These are phyloP conservation scores for Aciculosporium take DNA, from an alignment of 2,329 filamentous ascomycete species.

Conservation along the genomic window DNA sequence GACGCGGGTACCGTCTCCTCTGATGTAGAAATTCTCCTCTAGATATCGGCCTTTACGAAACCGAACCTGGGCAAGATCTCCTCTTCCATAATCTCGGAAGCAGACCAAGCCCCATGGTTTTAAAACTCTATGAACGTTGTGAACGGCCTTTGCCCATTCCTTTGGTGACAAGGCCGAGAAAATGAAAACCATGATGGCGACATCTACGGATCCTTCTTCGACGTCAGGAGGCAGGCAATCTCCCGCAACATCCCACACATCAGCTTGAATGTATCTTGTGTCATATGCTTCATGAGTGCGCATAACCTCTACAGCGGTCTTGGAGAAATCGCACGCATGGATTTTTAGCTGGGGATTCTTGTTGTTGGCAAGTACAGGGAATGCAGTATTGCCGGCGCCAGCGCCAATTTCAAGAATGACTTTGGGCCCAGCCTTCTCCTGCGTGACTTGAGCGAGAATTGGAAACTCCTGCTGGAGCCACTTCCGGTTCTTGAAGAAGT, in stretches of 20 bases:
- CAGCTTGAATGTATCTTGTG: slow-evolving; percentile 58
- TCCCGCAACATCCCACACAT: slow-evolving; percentile 84
- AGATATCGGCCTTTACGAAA: slow-evolving; percentile 93
- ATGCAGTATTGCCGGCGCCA: slow-evolving; percentile 91
- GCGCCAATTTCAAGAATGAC: slow-evolving; percentile 83
- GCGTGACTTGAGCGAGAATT: slow-evolving; percentile 61
- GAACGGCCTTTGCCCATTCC: slow-evolving; percentile 73
- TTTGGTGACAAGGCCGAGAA: slow-evolving; percentile 78
- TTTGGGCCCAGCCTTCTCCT: slow-evolving; percentile 51
- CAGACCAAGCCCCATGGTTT: slow-evolving; percentile 89
- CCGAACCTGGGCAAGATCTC: slow-evolving; percentile 87
- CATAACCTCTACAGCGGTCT: slow-evolving; percentile 89
- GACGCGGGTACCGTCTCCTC: slow-evolving; percentile 87
- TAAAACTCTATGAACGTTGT: slow-evolving; percentile 67
- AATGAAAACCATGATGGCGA: slow-evolving; percentile 92
- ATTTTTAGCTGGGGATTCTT: slow-evolving; percentile 69
- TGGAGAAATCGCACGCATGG: slow-evolving; percentile 93
- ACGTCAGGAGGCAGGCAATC: slow-evolving; percentile 63
- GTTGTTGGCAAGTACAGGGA: slow-evolving; percentile 75
- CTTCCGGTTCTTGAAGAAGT: slow-evolving; percentile 98
- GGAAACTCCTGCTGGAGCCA: slow-evolving; percentile 97
- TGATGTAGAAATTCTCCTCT: slow-evolving; percentile 93
- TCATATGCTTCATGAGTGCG: slow-evolving; percentile 65
- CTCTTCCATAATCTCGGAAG: slow-evolving; percentile 92
- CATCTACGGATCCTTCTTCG: slow-evolving; percentile 66